These are phyloP conservation scores for Neoboletus brunneissimus DNA, from an alignment of 768 basidiomycete genomes.

Conservation along the genomic window DNA sequence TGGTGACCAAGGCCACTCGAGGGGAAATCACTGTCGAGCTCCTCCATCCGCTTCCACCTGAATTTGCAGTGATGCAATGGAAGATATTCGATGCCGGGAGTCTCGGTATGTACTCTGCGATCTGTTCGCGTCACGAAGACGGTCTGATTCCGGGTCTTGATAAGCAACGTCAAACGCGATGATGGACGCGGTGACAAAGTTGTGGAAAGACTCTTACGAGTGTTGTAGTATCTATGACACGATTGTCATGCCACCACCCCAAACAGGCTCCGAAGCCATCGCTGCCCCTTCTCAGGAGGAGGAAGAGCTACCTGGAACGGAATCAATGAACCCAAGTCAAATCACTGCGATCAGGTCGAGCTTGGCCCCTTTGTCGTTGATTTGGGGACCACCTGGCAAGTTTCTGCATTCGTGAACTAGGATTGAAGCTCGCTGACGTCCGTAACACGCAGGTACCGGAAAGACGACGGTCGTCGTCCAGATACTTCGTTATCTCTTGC, in stretches of 20 bases:
- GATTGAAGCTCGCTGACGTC: not conserved
- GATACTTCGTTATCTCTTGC: slow-evolving; percentile 47
- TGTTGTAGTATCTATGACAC: slow-evolving; percentile 51
- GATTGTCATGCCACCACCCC: slow-evolving; percentile 35
- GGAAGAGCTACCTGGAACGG: slow-evolving; percentile 12
- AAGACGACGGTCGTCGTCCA: slow-evolving; percentile 70
- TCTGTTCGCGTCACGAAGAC: not conserved
- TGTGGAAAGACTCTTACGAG: slow-evolving; percentile 41
- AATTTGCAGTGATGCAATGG: slow-evolving; percentile 60
- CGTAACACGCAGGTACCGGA: slow-evolving; percentile 49
- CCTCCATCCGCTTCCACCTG: slow-evolving; percentile 58
- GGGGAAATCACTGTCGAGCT: slow-evolving; percentile 56
- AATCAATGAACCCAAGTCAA: slow-evolving; percentile 55
- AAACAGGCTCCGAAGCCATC: slow-evolving; percentile 18
- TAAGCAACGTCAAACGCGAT: slow-evolving; percentile 61
- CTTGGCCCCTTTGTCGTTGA: slow-evolving; percentile 46
- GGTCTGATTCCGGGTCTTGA: slow-evolving; percentile 3
- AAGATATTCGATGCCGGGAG: slow-evolving; percentile 62
- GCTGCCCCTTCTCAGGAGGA: slow-evolving; percentile 3
- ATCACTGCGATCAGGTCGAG: slow-evolving; percentile 46
- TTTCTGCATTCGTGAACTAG: not conserved
- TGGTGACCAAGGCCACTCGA: slow-evolving; percentile 51
- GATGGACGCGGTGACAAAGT: slow-evolving; percentile 56
- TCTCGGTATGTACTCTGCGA: slow-evolving; percentile 39
- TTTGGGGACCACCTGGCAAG: slow-evolving; percentile 69